A percentile compares a stretch with the other conserved stretches of the same genome.
Conservation (phyloP, 1,284 basidiomycete genomes). For the Tetrapyrgos nigripes region DNA sequence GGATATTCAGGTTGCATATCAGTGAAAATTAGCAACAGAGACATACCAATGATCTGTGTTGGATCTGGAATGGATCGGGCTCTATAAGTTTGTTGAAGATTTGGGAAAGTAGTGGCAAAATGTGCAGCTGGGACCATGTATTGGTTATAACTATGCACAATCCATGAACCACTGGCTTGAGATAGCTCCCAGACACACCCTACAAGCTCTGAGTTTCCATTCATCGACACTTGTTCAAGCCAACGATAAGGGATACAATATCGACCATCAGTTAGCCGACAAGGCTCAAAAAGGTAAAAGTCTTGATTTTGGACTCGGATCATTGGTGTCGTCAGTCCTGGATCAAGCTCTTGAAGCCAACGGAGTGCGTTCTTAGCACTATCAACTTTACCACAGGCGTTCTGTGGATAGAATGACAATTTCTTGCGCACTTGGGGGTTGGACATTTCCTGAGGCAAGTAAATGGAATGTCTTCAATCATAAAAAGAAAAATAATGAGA, state of each 20-base stretch:
- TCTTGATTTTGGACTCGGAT: constrained; percentile 22
- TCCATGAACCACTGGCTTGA: too few relatives aligned
- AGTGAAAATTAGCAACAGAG: too few relatives aligned
- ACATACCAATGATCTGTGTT: neutral
- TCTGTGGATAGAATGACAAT: too few relatives aligned
- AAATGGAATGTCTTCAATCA: neutral
- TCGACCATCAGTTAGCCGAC: too few relatives aligned
- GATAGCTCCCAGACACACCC: neutral
- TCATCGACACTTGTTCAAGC: constrained; percentile 26
- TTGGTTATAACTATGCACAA: too few relatives aligned
- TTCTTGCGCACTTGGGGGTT: too few relatives aligned
- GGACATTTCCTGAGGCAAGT: neutral
- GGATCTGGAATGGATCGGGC: neutral
- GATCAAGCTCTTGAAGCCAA: constrained; percentile 25
- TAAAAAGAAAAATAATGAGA: neutral
- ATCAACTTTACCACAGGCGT: too few relatives aligned
- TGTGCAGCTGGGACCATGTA: too few relatives aligned
- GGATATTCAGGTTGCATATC: too few relatives aligned
- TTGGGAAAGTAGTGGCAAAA: too few relatives aligned
- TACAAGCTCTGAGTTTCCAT: neutral
- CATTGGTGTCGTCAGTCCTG: constrained; percentile 35
- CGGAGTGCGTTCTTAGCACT: constrained; percentile 31
- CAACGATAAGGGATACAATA: too few relatives aligned
- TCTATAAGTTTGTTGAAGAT: neutral
- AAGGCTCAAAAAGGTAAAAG: too few relatives aligned